Evolutionary conservation across 768 basidiomycete genomes (phyloP), one percentile per base, ranked within the genome.

Genomic region (Leucogyrophana mollusca): DNA sequence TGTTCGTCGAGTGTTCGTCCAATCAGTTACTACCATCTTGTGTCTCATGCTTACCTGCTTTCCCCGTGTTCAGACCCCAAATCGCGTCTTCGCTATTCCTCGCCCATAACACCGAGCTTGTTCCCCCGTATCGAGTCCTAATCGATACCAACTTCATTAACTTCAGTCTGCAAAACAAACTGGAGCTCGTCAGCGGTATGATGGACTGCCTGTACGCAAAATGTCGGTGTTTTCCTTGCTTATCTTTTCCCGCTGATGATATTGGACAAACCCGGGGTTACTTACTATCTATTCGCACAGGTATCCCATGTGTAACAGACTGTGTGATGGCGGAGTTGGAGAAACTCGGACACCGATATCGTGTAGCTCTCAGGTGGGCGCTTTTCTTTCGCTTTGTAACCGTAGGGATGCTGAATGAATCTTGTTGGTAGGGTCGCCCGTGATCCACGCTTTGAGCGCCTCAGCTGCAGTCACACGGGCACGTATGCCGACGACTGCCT

Each of bases 61-160:
- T 37, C 20, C 7, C 20, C 16, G 6, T n/a, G 21, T 30, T 14
- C 59, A 95, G 93, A 37, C 82, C 88, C 3, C 87, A 90, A 60
- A 76, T 87, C 34, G 83, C 94, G n/a, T 89, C 93, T 23, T 92
- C 94, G 16, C 74, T 97, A 55, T 97, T 97, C 75, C 76, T 99
- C 34, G 84, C 88, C 4, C 96, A 98, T 66, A 98, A 99, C 65
- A 85, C 88, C 17, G 87, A 96, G 16, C 87, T 99, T 38, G 94
- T 91, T 0, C 96, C 96, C 0, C 96, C 96, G 3, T 99, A 98
- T 63, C 84, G 95, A 16, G 91, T 99, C 21, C 81, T 99, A 32
- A 92, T 99, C 50, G 96, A 99, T 68, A 99, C 96, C 62, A 99
- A 99, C 65, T 98, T 99, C 57, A 99, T 99, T 77, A 98, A 98